Percentiles rank a stretch among this genome's conserved stretches.
Conservation (phyloP, 768 basidiomycete genomes). For the Leccinum barrowsii region DNA sequence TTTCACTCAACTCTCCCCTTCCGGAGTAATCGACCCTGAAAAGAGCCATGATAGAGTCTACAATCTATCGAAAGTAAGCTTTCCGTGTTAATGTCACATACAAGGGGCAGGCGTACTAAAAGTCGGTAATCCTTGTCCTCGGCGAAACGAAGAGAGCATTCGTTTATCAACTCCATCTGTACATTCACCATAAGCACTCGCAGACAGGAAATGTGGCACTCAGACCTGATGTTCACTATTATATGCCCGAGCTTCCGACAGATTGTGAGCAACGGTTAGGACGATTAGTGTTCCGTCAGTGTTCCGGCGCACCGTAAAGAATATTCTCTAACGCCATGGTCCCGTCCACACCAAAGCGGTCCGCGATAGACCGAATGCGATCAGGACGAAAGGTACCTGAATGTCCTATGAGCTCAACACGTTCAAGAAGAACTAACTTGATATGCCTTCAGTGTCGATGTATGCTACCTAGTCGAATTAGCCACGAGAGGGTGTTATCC, state of each 20-base stretch:
- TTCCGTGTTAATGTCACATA: background rate
- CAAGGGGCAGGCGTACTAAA: constrained; percentile 41
- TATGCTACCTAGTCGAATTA: constrained; percentile 66
- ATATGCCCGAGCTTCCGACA: constrained; percentile 68
- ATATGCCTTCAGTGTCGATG: constrained; percentile 79
- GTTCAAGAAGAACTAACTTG: background rate
- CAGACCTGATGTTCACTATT: constrained; percentile 88
- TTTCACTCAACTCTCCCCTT: constrained; percentile 88
- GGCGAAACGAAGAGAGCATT: constrained; percentile 82
- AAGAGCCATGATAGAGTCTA: constrained; percentile 96
- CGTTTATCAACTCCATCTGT: constrained; percentile 89
- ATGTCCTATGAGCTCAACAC: constrained; percentile 20
- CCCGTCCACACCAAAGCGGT: constrained; percentile 90
- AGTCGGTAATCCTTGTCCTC: constrained; percentile 84
- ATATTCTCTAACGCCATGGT: constrained; percentile 86
- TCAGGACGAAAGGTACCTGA: constrained; percentile 95
- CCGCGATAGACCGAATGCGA: constrained; percentile 85
- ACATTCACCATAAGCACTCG: constrained; percentile 4
- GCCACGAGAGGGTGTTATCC: constrained; percentile 1
- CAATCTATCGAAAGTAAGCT: constrained; percentile 51
- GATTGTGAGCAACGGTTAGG: constrained; percentile 6
- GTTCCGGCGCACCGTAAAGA: constrained; percentile 61
- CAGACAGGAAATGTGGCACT: background rate
- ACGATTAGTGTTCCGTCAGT: background rate
- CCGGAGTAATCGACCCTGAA: constrained; percentile 94